phyloP scores from a whole-genome alignment of 208 protist species.

The Angomonas deanei region DNA sequence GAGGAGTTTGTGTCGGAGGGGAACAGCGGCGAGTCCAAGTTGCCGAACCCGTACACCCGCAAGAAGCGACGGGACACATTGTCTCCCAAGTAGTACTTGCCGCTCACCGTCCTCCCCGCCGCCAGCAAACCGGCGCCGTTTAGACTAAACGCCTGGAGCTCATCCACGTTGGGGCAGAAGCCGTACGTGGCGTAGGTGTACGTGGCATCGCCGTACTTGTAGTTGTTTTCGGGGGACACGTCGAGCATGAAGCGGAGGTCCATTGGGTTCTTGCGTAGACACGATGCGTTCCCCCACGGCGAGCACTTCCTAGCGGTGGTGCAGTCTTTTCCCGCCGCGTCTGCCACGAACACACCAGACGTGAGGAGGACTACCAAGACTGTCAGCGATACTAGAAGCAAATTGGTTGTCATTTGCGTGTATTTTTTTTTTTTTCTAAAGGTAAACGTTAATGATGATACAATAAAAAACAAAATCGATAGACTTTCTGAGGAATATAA shows the following conservation, averaged over 20 bases:
- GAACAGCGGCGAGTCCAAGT: slow-evolving; percentile 24
- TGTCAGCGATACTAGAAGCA: neutral
- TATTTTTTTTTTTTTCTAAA: slow-evolving; percentile 5
- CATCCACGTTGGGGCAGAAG: slow-evolving; percentile 72
- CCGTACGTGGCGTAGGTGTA: slow-evolving; percentile 34
- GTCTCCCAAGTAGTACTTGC: slow-evolving; percentile 7
- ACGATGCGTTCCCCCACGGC: slow-evolving; percentile 18
- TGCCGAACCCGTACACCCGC: slow-evolving; percentile 77
- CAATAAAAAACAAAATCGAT: neutral
- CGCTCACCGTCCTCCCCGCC: slow-evolving; percentile 14
- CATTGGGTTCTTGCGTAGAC: slow-evolving; percentile 32
- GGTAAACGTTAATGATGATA: neutral
- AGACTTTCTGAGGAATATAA: no score
- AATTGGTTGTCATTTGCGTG: neutral
- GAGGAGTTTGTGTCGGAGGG: slow-evolving; percentile 12
- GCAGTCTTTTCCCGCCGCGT: neutral
- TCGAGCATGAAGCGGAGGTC: slow-evolving; percentile 75
- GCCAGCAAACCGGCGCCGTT: slow-evolving; percentile 26
- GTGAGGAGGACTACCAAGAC: neutral
- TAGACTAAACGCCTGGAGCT: slow-evolving; percentile 52
- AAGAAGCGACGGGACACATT: slow-evolving; percentile 36
- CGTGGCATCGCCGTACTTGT: neutral
- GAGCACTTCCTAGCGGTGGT: neutral
- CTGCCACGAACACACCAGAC: neutral
- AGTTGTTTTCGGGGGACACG: slow-evolving; percentile 36